Evolutionary conservation across 257 asterid species (phyloP).

Genomic region (Solanum peruvianum): DNA sequence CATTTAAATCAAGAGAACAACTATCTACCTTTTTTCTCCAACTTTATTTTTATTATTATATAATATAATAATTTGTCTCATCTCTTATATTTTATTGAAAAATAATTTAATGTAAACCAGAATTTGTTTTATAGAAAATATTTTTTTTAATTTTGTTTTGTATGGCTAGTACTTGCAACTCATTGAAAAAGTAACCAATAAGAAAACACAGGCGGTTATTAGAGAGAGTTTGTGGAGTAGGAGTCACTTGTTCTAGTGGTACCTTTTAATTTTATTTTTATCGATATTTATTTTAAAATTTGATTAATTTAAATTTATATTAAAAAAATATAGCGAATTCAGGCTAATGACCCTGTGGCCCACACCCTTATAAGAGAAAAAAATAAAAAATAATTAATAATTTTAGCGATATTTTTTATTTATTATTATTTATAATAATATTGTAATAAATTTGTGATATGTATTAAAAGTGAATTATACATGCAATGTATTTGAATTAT

Average conservation of each 20-base stretch:
- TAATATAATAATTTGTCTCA: neutral
- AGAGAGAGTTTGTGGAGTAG: constrained; percentile 28
- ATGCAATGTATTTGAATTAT: no score
- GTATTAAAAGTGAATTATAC: no score
- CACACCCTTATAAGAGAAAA: no score
- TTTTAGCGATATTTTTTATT: no score
- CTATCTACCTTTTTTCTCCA: neutral
- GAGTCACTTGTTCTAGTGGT: constrained; percentile 26
- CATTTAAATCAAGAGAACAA: neutral
- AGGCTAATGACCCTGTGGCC: constrained; percentile 16
- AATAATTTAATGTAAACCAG: neutral
- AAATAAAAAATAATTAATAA: no score
- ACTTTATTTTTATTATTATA: neutral
- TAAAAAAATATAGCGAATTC: neutral
- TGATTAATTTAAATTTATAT: neutral
- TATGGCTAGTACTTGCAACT: constrained; percentile 7
- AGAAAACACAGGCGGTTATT: constrained; percentile 41
- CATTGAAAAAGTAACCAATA: constrained; percentile 21
- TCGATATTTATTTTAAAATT: rapidly evolving
- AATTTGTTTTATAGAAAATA: neutral
- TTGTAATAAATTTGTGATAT: no score
- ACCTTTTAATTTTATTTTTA: neutral
- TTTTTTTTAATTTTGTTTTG: neutral
- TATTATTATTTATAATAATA: no score
- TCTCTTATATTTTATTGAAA: neutral